Evolutionary conservation across 805 yeast genomes (phyloP), one percentile per base, ranked within the genome.

Genomic region (Monosporozyma solicola): DNA sequence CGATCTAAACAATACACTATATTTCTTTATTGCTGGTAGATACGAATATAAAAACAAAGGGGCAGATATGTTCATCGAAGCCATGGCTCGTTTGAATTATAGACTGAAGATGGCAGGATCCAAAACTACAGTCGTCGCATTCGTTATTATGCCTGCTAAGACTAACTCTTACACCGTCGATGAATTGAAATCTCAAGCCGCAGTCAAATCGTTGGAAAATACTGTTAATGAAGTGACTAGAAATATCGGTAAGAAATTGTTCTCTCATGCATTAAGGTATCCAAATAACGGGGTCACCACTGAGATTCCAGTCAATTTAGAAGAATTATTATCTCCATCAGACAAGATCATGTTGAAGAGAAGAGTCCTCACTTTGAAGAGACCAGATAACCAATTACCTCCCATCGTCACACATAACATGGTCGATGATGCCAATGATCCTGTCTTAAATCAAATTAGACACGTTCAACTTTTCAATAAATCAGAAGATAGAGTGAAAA

Each of bases 131-230:
- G 94, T 92, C 16, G 97, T 92, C 49, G 98, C 98, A 13, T 92
- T 92, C 67, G 88, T 92, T 63, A 92, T 92, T 70, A 94, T 94
- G 98, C 99, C 99, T 3, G 98, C 97, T n/a, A 82, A 84, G 50
- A 91, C 95, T 53, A 84, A 87, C 62, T 90, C 97, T 0, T 92
- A 89, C 71, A 94, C 98, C 1, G 95, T 90, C 33, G 98, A 92
- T 68, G 92, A 98, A 6, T 78, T 92, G 61, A 87, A 86, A 73
- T 96, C 97, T 48, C 99, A 94, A 72, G 97, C 98, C 1, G 97
- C 90, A 48, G 85, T 91, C 59, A 85, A 85, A 68, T 95, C 96
- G 52, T 78, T 92, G 62, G 97, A 91, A 67, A 82, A 78, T 62
- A 86, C 97, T 10, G 90, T 92, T 54, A 80, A 80, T 59, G 97